Conservation (phyloP, 2,329 filamentous ascomycete species). For the Phialophora expanda region DNA sequence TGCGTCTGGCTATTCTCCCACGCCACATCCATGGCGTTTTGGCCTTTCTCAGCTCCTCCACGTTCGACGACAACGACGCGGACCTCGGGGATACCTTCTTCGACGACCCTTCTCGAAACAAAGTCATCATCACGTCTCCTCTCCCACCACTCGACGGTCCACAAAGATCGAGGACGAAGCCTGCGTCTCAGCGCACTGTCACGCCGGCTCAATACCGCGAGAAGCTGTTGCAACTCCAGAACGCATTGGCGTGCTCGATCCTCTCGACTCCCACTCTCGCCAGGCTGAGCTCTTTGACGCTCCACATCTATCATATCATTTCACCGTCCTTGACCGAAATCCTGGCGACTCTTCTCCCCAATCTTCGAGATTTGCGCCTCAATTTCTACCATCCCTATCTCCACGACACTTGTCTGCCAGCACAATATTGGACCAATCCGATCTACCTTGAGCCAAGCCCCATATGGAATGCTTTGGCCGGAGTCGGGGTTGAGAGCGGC, state of each 20-base stretch:
- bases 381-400: slow-evolving; percentile 46
- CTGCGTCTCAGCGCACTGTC: slow-evolving; percentile 18
- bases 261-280: slow-evolving; percentile 20
- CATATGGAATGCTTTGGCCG: slow-evolving; percentile 44
- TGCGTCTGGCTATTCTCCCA: slow-evolving; percentile 45
- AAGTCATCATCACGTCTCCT: slow-evolving; percentile 23
- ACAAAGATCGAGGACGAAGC: slow-evolving; percentile 18
- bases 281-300: slow-evolving; percentile 30
- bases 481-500: slow-evolving; percentile 40
- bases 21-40: slow-evolving; percentile 44
- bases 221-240: slow-evolving; percentile 33
- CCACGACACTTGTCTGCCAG: slow-evolving; percentile 42
- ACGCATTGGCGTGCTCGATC: slow-evolving; percentile 26
- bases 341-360: slow-evolving; percentile 42
- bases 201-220: slow-evolving; percentile 24
- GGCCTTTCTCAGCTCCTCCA: slow-evolving; percentile 42
- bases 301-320: slow-evolving; percentile 41
- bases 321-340: slow-evolving; percentile 44
- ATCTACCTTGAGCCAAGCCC: slow-evolving; percentile 35
- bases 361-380: slow-evolving; percentile 44
- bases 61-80: slow-evolving; percentile 33
- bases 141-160: slow-evolving; percentile 16
- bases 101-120: slow-evolving; percentile 19
- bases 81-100: neutral
- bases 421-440: slow-evolving; percentile 42